Evolutionary conservation across 768 basidiomycete genomes (phyloP).

Genomic region (Hericium coralloides): DNA sequence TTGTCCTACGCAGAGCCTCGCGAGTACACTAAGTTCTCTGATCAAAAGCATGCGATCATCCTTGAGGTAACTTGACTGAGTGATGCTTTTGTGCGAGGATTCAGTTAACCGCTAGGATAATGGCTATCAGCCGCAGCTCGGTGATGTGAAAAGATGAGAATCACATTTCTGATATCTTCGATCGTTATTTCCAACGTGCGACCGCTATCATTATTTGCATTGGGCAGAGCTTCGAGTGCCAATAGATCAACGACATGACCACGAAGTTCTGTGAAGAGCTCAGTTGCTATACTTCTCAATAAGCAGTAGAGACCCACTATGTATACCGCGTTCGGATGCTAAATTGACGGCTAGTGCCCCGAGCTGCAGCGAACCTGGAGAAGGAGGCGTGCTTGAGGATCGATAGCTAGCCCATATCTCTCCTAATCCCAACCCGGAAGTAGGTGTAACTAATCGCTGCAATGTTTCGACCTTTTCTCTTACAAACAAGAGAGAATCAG

Average conservation of each 20-base stretch:
- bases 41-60: slow-evolving; percentile 1
- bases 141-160: neutral
- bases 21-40: slow-evolving; percentile 8
- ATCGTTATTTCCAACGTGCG: neutral
- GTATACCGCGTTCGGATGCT: neutral
- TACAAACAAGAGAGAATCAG: slow-evolving; percentile 25
- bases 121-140: no score
- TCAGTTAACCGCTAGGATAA: no score
- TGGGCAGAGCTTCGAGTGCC: neutral
- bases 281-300: neutral
- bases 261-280: neutral
- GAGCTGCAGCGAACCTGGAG: neutral
- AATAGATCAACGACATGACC: neutral
- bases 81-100: no score
- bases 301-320: neutral
- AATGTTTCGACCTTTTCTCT: slow-evolving; percentile 32
- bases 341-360: neutral
- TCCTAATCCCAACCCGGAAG: slow-evolving; percentile 63
- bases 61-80: no score
- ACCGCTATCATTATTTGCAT: neutral
- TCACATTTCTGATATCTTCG: neutral
- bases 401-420: slow-evolving; percentile 59
- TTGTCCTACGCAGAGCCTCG: neutral
- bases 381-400: slow-evolving; percentile 1
- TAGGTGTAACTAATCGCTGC: slow-evolving; percentile 41